Evolutionary conservation across 768 basidiomycete species (phyloP), one percentile per base, ranked within the genome.

Genomic region (Hysterangium stoloniferum): DNA sequence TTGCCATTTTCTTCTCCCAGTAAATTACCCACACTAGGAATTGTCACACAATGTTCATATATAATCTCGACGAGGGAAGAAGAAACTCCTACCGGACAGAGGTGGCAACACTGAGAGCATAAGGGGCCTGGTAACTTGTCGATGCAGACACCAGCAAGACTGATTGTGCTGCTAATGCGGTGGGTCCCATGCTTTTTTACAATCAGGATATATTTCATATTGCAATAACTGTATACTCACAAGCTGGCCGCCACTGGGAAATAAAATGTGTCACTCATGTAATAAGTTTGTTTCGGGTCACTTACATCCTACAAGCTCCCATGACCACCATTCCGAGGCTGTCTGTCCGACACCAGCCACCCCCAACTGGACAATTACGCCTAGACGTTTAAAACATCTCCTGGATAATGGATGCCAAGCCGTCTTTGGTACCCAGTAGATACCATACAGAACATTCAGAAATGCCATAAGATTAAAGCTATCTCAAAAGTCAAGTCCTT

Each of bases 241-340:
- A 75, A 62, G 58, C 77, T 79, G 33, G 76, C 76, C 13, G 78
- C 76, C 36, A 78, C 76, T 79, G 31, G 9, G n/a, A n/a, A n/a
- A n/a, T n/a, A 8, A 20, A 37, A 29, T 17, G 12, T 29, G 52
- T 42, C 32, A 20, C 22, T 31, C 27, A 33, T 19, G 22, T 20
- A 51, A 27, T n/a, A 48, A 27, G 42, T 41, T n/a, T 17, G 28
- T n/a, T 29, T 19, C 9, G 24, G 7, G n/a, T 24, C 13, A 70
- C 71, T 60, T 45, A 75, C 65, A 65, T 20, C 82, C 83, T 28
- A 86, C 66, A 5, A 91, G 74, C 66, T 96, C 93, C 95, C 95
- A 95, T 33, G 86, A 84, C 92, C 94, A 97, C 95, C 94, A 98
- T 65, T 96, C 95, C 3, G 80, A 82, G 1, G 88, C 89, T 3